Conservation (phyloP, 176 grass and related monocot species). For the Poa pratensis region DNA sequence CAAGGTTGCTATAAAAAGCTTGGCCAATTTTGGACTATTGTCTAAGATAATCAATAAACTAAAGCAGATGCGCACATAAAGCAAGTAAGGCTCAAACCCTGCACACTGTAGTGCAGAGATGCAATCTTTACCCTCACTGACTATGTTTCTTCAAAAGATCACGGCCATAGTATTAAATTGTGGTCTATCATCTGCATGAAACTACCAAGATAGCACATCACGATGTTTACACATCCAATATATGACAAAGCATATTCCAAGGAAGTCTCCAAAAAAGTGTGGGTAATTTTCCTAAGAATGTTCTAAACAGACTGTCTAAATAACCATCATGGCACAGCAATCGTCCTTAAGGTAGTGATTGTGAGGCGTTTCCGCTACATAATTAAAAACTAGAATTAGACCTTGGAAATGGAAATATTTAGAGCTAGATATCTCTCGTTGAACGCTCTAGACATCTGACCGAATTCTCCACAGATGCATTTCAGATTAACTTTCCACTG, state of each 20-base stretch:
- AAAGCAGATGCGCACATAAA: not conserved
- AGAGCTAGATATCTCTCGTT: not conserved
- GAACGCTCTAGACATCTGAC: not conserved
- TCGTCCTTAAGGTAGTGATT: not conserved
- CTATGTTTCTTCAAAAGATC: not conserved
- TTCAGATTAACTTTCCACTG: not conserved
- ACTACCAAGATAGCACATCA: not conserved
- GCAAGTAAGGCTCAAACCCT: not conserved
- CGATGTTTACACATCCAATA: not conserved
- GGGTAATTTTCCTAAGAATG: not conserved
- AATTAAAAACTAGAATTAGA: too few species aligned
- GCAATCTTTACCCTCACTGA: not conserved
- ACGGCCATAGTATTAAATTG: not conserved
- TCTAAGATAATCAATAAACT: too few species aligned
- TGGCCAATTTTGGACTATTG: too few species aligned
- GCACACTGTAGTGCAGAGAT: not conserved
- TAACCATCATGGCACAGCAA: not conserved
- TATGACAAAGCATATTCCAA: not conserved
- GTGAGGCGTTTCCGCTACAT: too few species aligned
- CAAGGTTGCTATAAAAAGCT: too few species aligned
- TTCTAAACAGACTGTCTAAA: not conserved
- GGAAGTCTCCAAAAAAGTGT: not conserved
- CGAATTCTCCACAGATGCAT: not conserved
- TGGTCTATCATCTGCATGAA: not conserved
- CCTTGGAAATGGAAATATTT: not conserved